Base-by-base conservation (phyloP, 1,139 yeast species). In the Saccharomycopsis crataegensis region DNA sequence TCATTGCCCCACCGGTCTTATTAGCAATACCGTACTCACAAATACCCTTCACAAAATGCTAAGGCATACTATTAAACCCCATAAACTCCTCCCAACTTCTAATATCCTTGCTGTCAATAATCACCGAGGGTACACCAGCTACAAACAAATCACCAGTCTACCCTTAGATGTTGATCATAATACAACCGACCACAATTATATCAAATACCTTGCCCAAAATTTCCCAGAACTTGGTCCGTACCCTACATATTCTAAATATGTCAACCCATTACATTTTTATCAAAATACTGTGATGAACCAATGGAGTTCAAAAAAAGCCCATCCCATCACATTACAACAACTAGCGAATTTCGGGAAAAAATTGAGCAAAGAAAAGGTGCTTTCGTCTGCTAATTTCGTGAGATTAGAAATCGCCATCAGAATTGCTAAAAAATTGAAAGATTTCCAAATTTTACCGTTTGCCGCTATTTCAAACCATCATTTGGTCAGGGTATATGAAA, bases 261-360 rank as follows among this genome's bases (percentile, higher is more conserved):
- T 65, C 9, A 65, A 64, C 48, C 60, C 64, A 28, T 89, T 82
- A 63, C 98, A 91, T 65, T 93, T 86, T 67, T 90, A 86, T 66
- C 97, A 91, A 63, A 90, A 90, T 65, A 81, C 85, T 32, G 77
- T 88, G 8, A 71, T 91, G 55, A 72, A 83, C 66, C 78, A 78
- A 50, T 90, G 89, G 78, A 70, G 79, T 31, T 72, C 76, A 55
- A 78, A 81, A 59, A 70, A 74, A n/a, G 93, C 96, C 0, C 89
- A 88, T 64, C 96, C 98, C 0, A 95, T 93, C 22, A 85, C 96
- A 0, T 69, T 93, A 34, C 75, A 90, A 57, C 97, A 91, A 62
- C 70, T 91, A 60, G 96, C 96, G 1, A 91, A 90, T 51, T 93
- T 85, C 66, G 97, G 96, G 49, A 84, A 85, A 63, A 79, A 79